A percentile compares a stretch with the other conserved stretches of the same genome.
Conservation (phyloP, 768 basidiomycete genomes). For the Lyophyllum shimeji region DNA sequence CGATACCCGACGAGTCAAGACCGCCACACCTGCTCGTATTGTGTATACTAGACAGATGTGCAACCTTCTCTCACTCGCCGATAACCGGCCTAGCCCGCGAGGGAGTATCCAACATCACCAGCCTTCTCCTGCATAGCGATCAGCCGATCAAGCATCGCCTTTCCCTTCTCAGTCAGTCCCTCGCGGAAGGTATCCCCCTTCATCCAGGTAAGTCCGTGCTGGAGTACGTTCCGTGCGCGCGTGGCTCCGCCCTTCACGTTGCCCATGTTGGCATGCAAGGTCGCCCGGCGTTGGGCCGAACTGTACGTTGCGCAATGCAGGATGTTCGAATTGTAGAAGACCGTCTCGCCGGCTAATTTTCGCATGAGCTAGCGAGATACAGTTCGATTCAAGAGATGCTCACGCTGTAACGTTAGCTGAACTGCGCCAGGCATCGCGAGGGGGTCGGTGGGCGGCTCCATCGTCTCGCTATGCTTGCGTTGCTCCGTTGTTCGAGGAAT, state of each 20-base stretch:
- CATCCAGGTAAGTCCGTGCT: slow-evolving; percentile 77
- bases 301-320: slow-evolving; percentile 72
- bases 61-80: too few species aligned
- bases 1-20: too few species aligned
- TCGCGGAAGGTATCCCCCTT: slow-evolving; percentile 46
- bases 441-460: slow-evolving; percentile 54
- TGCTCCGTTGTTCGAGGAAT: slow-evolving; percentile 57
- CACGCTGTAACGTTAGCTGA: slow-evolving; percentile 53
- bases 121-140: slow-evolving; percentile 46
- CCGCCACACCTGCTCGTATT: too few species aligned
- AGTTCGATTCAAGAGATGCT: slow-evolving; percentile 14
- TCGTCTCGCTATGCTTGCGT: slow-evolving; percentile 49
- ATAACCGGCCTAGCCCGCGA: slow-evolving; percentile 21
- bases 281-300: slow-evolving; percentile 48
- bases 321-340: slow-evolving; percentile 81
- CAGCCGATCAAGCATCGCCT: slow-evolving; percentile 59
- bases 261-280: slow-evolving; percentile 71
- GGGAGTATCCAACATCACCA: slow-evolving; percentile 55
- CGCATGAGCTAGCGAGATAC: not conserved
- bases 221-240: slow-evolving; percentile 71
- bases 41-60: too few species aligned
- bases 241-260: slow-evolving; percentile 57
- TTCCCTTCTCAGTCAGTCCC: slow-evolving; percentile 44
- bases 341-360: slow-evolving; percentile 63
- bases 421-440: slow-evolving; percentile 71